These are phyloP conservation scores for Ophiostoma quercus DNA, from an alignment of 2,329 filamentous ascomycete genomes.

Conservation along the genomic window DNA sequence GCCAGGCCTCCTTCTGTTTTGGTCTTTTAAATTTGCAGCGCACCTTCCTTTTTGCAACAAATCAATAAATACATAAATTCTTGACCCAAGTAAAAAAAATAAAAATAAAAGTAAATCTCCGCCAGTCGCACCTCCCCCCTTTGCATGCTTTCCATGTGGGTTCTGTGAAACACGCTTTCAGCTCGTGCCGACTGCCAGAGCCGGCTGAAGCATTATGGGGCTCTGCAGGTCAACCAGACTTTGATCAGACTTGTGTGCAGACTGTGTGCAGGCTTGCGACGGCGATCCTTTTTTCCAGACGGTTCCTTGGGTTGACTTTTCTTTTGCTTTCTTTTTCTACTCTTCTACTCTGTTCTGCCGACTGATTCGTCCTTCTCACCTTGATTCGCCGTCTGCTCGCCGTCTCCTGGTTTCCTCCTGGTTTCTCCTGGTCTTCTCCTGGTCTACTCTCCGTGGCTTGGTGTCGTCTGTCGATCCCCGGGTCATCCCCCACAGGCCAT, in stretches of 20 bases:
- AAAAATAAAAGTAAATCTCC: neutral
- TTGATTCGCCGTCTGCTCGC: neutral
- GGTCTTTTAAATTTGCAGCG: neutral
- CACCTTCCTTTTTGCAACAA: no score
- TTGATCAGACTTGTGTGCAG: no score
- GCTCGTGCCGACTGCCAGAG: constrained; percentile 21
- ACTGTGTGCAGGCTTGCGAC: neutral
- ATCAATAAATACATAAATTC: neutral
- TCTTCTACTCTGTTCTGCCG: neutral
- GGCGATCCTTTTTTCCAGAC: neutral
- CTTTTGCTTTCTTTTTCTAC: no score
- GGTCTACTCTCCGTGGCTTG: neutral
- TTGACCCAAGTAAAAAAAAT: neutral
- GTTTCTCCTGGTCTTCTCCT: neutral
- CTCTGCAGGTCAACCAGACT: constrained; percentile 9
- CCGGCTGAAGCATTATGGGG: constrained; percentile 23
- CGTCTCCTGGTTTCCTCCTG: neutral
- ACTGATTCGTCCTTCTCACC: neutral
- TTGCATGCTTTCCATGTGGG: constrained; percentile 14
- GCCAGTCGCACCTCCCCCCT: neutral
- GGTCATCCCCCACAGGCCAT: neutral
- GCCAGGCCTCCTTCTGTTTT: neutral
- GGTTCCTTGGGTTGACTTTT: neutral
- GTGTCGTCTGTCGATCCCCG: neutral
- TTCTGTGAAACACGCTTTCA: constrained; percentile 21